These are phyloP conservation scores for Ceratocystis huliohia DNA, from an alignment of 2,329 filamentous ascomycete species.

Conservation along the genomic window DNA sequence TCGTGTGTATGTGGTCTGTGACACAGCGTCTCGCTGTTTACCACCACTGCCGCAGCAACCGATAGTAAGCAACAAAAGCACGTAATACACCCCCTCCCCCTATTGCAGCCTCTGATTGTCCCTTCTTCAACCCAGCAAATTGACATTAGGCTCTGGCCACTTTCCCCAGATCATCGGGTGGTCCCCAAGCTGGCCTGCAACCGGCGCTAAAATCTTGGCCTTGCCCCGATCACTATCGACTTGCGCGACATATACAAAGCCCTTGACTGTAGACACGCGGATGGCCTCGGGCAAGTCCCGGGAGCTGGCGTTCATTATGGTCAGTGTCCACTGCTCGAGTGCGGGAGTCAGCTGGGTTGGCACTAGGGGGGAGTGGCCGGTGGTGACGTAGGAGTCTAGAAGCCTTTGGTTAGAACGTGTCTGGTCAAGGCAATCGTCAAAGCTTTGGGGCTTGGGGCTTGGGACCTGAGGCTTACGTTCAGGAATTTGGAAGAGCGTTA, in stretches of 20 bases:
- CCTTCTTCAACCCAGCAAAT: slow-evolving; percentile 45
- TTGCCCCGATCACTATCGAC: slow-evolving; percentile 76
- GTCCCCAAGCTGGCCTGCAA: slow-evolving; percentile 67
- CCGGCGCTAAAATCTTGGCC: slow-evolving; percentile 69
- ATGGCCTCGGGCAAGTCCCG: slow-evolving; percentile 60
- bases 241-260: slow-evolving; percentile 84
- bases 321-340: slow-evolving; percentile 71
- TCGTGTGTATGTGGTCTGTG: not conserved
- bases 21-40: not conserved
- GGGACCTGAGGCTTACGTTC: slow-evolving; percentile 35
- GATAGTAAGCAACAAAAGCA: not conserved
- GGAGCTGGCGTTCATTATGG: slow-evolving; percentile 65
- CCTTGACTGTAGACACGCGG: slow-evolving; percentile 71
- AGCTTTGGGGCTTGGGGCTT: too few relatives aligned
- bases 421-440: too few relatives aligned
- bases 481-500: slow-evolving; percentile 60
- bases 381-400: slow-evolving; percentile 26
- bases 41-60: not conserved
- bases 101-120: not conserved
- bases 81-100: not conserved
- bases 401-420: slow-evolving; percentile 19
- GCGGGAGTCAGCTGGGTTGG: slow-evolving; percentile 51
- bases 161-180: slow-evolving; percentile 70
- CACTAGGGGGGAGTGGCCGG: slow-evolving; percentile 38
- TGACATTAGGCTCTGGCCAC: slow-evolving; percentile 77